Percentiles rank a stretch among this genome's conserved stretches.
Evolutionary conservation across 2,329 filamentous ascomycete genomes (phyloP).

Genomic region (Atkinsonella texensis): DNA sequence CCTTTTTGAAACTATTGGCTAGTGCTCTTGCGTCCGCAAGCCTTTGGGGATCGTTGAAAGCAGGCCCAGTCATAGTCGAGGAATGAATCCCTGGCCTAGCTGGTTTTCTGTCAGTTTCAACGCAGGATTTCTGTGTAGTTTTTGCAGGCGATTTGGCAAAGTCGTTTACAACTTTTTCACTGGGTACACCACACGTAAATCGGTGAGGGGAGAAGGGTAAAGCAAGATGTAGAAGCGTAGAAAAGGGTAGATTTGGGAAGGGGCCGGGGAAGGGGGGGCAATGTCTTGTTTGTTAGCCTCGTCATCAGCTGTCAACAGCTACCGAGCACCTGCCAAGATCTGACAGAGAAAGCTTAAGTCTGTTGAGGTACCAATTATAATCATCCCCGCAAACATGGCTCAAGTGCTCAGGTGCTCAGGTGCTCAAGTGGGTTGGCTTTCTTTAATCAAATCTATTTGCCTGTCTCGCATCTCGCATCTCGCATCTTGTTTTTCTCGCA

Average conservation of each 20-base stretch:
- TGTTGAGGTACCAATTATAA: background rate
- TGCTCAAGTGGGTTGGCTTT: too few relatives aligned
- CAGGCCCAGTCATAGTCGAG: constrained; percentile 8
- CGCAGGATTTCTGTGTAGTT: too few relatives aligned
- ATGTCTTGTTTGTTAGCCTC: background rate
- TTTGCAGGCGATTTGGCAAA: too few relatives aligned
- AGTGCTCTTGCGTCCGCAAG: constrained; percentile 17
- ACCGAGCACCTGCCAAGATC: constrained; percentile 4
- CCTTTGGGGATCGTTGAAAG: constrained; percentile 14
- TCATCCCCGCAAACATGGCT: too few relatives aligned
- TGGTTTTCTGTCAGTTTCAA: background rate
- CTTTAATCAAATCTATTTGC: too few relatives aligned
- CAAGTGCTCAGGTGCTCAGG: too few relatives aligned
- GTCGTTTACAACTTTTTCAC: too few relatives aligned
- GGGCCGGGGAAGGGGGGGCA: background rate
- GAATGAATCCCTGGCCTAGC: background rate
- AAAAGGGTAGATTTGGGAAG: background rate
- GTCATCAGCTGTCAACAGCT: background rate
- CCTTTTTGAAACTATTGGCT: constrained; percentile 14
- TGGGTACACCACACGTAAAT: too few relatives aligned
- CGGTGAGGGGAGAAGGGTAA: too few relatives aligned
- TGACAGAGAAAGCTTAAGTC: background rate
- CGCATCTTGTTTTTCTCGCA: too few relatives aligned
- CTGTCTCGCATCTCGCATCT: too few relatives aligned
- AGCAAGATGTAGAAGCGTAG: too few relatives aligned